Conservation (phyloP, 2,329 filamentous ascomycete genomes). For the Ilyonectria robusta region DNA sequence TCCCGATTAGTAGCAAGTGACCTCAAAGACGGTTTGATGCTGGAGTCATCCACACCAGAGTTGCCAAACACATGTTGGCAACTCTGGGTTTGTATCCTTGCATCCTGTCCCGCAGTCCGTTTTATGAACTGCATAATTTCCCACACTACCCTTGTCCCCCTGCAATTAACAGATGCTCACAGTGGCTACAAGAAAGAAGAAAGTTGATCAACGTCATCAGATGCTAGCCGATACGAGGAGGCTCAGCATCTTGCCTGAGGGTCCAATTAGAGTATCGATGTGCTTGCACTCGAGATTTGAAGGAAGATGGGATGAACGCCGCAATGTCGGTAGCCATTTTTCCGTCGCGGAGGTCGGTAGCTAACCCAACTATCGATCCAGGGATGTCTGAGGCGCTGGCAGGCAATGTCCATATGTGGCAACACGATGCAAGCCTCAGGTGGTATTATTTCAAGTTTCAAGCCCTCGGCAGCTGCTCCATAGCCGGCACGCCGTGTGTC, state of each 20-base stretch:
- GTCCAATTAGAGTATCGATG: background rate
- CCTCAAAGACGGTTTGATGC: background rate
- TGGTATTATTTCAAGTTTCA: constrained; percentile 9
- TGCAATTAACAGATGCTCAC: background rate
- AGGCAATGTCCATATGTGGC: background rate
- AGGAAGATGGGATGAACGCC: background rate
- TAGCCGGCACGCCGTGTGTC: background rate
- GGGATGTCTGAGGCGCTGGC: constrained; percentile 3
- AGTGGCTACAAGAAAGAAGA: background rate
- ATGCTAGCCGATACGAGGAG: background rate
- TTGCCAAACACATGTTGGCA: background rate
- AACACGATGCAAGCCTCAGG: background rate
- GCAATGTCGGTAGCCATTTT: constrained; percentile 14
- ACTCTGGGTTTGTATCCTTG: background rate
- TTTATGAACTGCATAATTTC: background rate
- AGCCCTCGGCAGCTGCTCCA: background rate
- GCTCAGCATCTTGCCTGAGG: background rate
- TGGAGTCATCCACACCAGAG: background rate
- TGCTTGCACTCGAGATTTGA: background rate
- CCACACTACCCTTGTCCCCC: background rate
- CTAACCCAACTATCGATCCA: background rate
- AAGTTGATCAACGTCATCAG: too few relatives aligned
- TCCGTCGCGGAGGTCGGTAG: background rate
- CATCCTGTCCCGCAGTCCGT: background rate
- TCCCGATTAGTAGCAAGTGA: too few relatives aligned